Conservation (phyloP, 345 rosid species). For the Iberis pinnata region DNA sequence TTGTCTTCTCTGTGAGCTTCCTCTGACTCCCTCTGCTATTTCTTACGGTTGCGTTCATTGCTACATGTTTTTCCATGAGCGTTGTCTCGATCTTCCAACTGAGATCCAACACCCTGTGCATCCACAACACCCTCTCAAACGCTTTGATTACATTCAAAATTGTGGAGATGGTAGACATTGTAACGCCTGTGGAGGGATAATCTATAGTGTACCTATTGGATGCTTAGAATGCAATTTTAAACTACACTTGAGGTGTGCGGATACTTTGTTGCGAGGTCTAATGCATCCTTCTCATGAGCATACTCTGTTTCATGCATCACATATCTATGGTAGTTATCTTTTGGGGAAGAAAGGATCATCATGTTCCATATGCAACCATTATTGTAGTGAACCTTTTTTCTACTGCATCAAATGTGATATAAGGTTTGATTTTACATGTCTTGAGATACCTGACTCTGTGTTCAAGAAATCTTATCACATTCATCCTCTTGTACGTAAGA, state of each 20-base stretch:
- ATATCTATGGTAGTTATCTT: background rate
- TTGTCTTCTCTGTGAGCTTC: background rate
- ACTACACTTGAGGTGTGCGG: constrained; percentile 13
- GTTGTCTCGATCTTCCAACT: background rate
- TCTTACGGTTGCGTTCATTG: constrained; percentile 19
- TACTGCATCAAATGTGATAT: background rate
- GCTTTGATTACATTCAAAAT: background rate
- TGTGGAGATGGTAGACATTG: background rate
- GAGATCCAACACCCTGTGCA: constrained; percentile 18
- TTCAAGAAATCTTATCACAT: background rate
- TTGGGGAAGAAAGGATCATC: background rate
- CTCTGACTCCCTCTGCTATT: background rate
- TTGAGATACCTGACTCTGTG: background rate
- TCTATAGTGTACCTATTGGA: background rate
- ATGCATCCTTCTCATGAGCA: constrained; percentile 20
- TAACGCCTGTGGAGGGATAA: background rate
- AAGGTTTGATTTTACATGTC: background rate
- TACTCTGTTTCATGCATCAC: constrained; percentile 4
- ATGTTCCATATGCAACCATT: background rate
- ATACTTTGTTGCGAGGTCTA: background rate
- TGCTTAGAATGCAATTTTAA: constrained; percentile 6
- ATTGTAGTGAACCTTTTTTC: background rate
- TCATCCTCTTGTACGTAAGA: background rate
- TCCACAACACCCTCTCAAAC: constrained; percentile 12
- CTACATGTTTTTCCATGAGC: constrained; percentile 3